These are phyloP conservation scores for Xanthoconium separans DNA, from an alignment of 1,284 basidiomycete species.

Conservation along the genomic window DNA sequence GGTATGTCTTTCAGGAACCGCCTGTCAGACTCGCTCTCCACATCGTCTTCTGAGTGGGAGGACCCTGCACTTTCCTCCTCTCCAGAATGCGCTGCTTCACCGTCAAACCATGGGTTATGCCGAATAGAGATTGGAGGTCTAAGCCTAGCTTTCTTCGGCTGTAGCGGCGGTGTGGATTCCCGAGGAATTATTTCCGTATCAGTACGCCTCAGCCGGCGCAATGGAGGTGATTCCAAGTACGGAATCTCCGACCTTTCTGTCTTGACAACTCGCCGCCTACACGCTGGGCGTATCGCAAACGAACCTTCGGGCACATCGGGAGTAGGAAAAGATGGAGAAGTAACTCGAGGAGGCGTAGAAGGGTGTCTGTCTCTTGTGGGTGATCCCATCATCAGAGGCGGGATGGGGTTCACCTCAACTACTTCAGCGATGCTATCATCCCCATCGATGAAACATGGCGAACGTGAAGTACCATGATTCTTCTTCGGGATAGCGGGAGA, in stretches of 20 bases:
- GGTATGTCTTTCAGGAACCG: constrained; percentile 64
- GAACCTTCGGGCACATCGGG: constrained; percentile 43
- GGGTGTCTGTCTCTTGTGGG: constrained; percentile 42
- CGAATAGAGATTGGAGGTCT: constrained; percentile 36
- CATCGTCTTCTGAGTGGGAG: constrained; percentile 55
- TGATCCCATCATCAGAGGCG: constrained; percentile 19
- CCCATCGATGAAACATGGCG: constrained; percentile 4
- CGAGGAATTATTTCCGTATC: constrained; percentile 24
- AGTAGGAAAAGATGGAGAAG: constrained; percentile 19
- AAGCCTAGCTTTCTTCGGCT: constrained; percentile 37
- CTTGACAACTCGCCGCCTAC: constrained; percentile 31
- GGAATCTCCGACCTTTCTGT: constrained; percentile 34
- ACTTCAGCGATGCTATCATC: constrained; percentile 12
- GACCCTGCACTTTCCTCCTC: constrained; percentile 70
- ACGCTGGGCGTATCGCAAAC: constrained; percentile 52
- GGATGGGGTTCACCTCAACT: constrained; percentile 3
- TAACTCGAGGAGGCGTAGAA: constrained; percentile 33
- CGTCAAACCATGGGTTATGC: constrained; percentile 56
- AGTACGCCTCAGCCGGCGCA: constrained; percentile 44
- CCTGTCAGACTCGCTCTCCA: constrained; percentile 68
- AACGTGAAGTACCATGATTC: background rate
- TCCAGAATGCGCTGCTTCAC: constrained; percentile 75
- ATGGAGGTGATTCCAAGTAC: constrained; percentile 38
- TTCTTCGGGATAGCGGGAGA: constrained; percentile 36
- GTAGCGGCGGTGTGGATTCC: constrained; percentile 16